Evolutionary conservation across 2,329 filamentous ascomycete genomes (phyloP).

Genomic region (Fusarium duplospermum): DNA sequence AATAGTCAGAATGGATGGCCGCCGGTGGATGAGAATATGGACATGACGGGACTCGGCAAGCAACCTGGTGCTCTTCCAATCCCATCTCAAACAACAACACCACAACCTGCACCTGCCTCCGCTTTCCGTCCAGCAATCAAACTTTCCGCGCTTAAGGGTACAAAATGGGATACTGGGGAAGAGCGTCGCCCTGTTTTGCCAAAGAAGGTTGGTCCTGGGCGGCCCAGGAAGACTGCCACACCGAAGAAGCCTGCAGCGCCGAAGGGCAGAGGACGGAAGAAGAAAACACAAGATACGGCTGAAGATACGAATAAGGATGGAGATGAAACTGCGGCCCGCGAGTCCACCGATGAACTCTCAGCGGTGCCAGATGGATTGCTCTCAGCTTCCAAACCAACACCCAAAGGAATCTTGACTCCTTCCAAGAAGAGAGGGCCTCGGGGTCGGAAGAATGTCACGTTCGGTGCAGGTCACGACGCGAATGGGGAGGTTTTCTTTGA

Average conservation of each 20-base stretch:
- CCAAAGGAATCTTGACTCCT: conserved; percentile 69
- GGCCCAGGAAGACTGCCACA: conserved; percentile 24
- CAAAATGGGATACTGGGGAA: conserved; percentile 52
- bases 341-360: conserved; percentile 30
- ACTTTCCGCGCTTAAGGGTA: conserved; percentile 50
- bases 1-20: conserved; percentile 32
- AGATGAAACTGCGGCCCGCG: conserved; percentile 7
- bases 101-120: conserved; percentile 24
- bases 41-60: neutral
- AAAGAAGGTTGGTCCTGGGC: conserved; percentile 39
- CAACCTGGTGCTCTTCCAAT: conserved; percentile 12
- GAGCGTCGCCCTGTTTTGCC: conserved; percentile 24
- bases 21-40: conserved; percentile 14
- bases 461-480: conserved; percentile 51
- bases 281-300: conserved; percentile 26
- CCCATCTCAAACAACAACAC: conserved; percentile 16
- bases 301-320: conserved; percentile 17
- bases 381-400: conserved; percentile 42
- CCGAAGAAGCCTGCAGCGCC: conserved; percentile 39
- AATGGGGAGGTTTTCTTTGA: conserved; percentile 63
- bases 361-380: conserved; percentile 19
- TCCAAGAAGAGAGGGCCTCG: conserved; percentile 57
- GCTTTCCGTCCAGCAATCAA: conserved; percentile 51
- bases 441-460: conserved; percentile 66
- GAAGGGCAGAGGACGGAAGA: conserved; percentile 38